These are phyloP conservation scores for Friedmanniomyces simplex DNA, from an alignment of 495 filamentous ascomycete genomes.

Conservation along the genomic window DNA sequence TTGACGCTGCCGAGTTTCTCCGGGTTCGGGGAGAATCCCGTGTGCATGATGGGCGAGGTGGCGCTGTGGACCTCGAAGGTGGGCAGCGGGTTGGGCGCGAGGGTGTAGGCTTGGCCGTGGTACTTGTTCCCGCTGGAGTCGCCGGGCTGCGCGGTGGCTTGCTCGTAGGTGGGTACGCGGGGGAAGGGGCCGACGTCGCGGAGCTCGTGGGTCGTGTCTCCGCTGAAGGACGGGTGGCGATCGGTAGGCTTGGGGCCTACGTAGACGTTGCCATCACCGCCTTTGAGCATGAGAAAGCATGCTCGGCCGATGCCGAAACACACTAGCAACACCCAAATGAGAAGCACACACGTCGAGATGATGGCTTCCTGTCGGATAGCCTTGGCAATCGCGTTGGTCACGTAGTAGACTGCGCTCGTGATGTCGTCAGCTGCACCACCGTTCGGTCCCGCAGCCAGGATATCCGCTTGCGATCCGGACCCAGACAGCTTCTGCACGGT, in stretches of 20 bases:
- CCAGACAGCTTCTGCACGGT: constrained; percentile 47
- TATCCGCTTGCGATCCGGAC: constrained; percentile 41
- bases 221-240: neutral
- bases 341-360: constrained; percentile 59
- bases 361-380: constrained; percentile 64
- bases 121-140: constrained; percentile 16
- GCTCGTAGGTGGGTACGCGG: constrained; percentile 19
- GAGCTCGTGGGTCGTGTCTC: neutral
- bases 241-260: constrained; percentile 26
- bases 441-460: constrained; percentile 65
- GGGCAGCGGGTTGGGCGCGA: constrained; percentile 27
- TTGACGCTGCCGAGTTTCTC: constrained; percentile 28
- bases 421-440: constrained; percentile 66
- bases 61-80: constrained; percentile 20
- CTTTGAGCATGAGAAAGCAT: constrained; percentile 38
- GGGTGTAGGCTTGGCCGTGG: constrained; percentile 25
- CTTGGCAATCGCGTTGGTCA: constrained; percentile 51
- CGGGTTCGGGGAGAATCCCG: constrained; percentile 10
- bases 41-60: constrained; percentile 13
- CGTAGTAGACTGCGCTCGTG: constrained; percentile 56
- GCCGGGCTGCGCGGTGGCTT: constrained; percentile 9
- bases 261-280: constrained; percentile 45
- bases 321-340: constrained; percentile 65
- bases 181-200: neutral
- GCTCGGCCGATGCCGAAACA: constrained; percentile 63